Evolutionary conservation across 2,329 filamentous ascomycete species (phyloP), one percentile per base, ranked within the genome.

Genomic region (Lasiodiplodia citricola): DNA sequence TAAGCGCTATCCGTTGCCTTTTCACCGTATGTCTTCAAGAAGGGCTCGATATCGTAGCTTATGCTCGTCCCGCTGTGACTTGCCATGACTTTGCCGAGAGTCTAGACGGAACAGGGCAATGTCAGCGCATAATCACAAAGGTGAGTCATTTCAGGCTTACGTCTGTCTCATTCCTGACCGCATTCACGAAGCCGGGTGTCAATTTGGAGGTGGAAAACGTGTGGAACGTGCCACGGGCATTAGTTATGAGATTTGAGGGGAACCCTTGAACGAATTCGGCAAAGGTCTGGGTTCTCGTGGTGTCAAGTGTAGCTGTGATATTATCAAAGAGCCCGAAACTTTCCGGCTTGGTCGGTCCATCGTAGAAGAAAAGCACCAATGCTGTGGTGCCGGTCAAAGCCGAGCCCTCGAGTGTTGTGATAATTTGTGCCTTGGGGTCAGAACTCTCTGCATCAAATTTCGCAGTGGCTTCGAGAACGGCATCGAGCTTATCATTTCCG

Each of bases 41-140:
- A 64, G 2, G 60, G 60, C 31, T 64, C 60, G n/a, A 64, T 21
- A 7, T 64, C 60, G 16, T 54, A 64, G 47, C 47, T 64, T n/a
- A 64, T 64, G 31, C 47, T 64, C 5, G 44, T 38, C 16, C 60
- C 60, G n/a, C 60, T 52, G 31, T 64, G 60, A n/a, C n/a, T 14
- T 18, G 13, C 60, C 60, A 64, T 64, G 2, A 54, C 25, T 31
- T 54, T 64, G 5, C 60, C 60, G 14, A 64, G 47, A 8, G 60
- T 21, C 58, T 63, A 18, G 11, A 56, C 10, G 7, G 8, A 21
- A 47, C n/a, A 13, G 14, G 5, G 21, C 21, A 25, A 13, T 23
- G 44, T 51, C 28, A 35, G 44, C 18, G 14, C 44, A 3, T 37
- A 16, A 10, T 10, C 1, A 14, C 11, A 37, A n/a, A 14, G 25